A percentile compares a stretch with the other conserved stretches of the same genome.
Evolutionary conservation across 257 asterid species (phyloP).

Genomic region (Solanum lycopersicoides): DNA sequence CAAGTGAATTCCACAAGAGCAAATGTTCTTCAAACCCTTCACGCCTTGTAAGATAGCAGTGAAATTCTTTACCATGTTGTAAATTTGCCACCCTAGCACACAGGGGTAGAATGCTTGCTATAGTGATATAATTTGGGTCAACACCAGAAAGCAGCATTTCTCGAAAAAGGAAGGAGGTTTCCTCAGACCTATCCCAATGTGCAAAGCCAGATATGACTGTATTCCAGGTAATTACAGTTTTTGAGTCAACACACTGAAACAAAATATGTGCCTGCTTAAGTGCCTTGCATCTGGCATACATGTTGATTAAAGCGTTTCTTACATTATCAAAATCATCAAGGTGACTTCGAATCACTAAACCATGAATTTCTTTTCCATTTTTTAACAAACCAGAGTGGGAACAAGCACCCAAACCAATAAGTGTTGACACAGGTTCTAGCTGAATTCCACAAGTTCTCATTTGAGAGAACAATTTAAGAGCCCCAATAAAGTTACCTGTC

Average conservation of each 20-base stretch:
- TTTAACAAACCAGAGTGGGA: constrained; percentile 48
- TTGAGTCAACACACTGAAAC: constrained; percentile 35
- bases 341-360: constrained; percentile 53
- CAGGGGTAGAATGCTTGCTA: constrained; percentile 72
- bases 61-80: constrained; percentile 74
- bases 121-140: constrained; percentile 61
- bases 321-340: constrained; percentile 36
- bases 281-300: constrained; percentile 71
- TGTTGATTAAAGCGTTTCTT: constrained; percentile 52
- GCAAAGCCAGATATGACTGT: constrained; percentile 71
- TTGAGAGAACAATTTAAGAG: constrained; percentile 53
- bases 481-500: constrained; percentile 38
- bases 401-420: constrained; percentile 68
- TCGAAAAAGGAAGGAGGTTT: constrained; percentile 53
- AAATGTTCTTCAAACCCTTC: constrained; percentile 37
- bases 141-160: constrained; percentile 41
- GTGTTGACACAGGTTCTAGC: constrained; percentile 65
- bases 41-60: constrained; percentile 49
- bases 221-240: constrained; percentile 59
- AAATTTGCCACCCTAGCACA: constrained; percentile 76
- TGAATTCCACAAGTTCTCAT: constrained; percentile 24
- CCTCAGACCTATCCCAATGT: constrained; percentile 46
- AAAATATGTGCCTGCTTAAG: constrained; percentile 43
- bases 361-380: constrained; percentile 69
- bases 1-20: constrained; percentile 66